Evolutionary conservation across 257 asterid species (phyloP), one percentile per base, ranked within the genome.

Genomic region (Eustoma russellianum): DNA sequence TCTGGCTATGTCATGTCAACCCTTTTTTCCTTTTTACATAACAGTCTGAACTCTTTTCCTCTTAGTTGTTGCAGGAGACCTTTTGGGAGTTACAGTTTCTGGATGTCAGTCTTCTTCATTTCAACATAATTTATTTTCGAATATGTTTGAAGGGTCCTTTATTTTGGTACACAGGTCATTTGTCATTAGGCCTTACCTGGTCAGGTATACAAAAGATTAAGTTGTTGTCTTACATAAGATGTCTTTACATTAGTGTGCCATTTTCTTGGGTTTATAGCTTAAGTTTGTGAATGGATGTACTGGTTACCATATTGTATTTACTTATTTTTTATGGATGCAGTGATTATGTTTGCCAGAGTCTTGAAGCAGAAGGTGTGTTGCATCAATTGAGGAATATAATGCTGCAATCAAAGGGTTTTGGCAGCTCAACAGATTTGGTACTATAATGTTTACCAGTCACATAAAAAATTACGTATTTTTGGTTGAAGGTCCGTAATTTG

Each of bases 301-400:
- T 24, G 30, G 2, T 38, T 12, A 33, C 56, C 48, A 59, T 62
- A 40, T 18, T 68, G 24, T 41, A 51, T 9, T 55, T 57, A 51
- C 17, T 56, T 56, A 52, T 50, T 51, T 70, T 30, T 71, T 50
- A 34, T 43, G 46, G 38, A 34, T 77, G 69, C 89, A 88, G 97
- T 83, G 74, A 77, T 64, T 52, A 56, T 55, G 88, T 85, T 59
- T 77, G 94, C 74, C 83, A 73, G 79, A 75, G 55, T 56, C 70
- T 88, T 63, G 77, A 79, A 80, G 87, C 77, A 43, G 89, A 83
- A 79, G 89, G 83, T n/a, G 75, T 59, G 61, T 72, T 88, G 72
- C 70, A 57, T 35, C 79, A 91, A 49, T 75, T 88, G 60, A 57
- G 80, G 58, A 65, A 77, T 71, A 70, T 78, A 63, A 75, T 88